Percentiles rank a stretch among this genome's conserved stretches.
phyloP scores from a whole-genome alignment of 768 basidiomycete species.

The Neoboletus magnificus region DNA sequence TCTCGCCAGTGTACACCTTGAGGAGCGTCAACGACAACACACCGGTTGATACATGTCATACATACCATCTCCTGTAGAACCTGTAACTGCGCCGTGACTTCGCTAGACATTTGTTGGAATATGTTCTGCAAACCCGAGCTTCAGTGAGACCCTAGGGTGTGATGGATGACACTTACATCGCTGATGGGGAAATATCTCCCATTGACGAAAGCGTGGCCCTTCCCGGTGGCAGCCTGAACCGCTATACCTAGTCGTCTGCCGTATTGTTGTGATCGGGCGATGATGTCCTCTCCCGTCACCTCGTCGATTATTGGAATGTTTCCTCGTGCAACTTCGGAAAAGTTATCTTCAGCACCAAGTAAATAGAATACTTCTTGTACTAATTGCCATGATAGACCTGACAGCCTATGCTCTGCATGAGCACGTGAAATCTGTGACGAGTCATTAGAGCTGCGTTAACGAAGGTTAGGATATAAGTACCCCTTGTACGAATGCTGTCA shows the following conservation, averaged over 20 bases:
- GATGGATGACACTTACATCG: conserved; percentile 50
- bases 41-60: not conserved
- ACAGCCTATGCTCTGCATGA: conserved; percentile 31
- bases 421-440: conserved; percentile 37
- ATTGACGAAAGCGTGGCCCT: conserved; percentile 82
- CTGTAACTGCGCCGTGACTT: conserved; percentile 56
- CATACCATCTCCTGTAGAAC: conserved; percentile 73
- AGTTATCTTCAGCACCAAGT: conserved; percentile 35
- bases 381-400: conserved; percentile 42
- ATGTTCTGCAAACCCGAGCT: conserved; percentile 13
- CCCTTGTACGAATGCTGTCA: conserved; percentile 57
- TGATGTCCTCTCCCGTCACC: conserved; percentile 26
- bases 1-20: conserved; percentile 55
- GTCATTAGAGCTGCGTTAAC: conserved; percentile 1
- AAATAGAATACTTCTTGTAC: conserved; percentile 40
- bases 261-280: conserved; percentile 53
- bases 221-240: conserved; percentile 28
- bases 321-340: conserved; percentile 40
- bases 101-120: conserved; percentile 34
- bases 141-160: not conserved
- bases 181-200: conserved; percentile 73
- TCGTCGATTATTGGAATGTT: conserved; percentile 25
- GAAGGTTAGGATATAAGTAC: conserved; percentile 32
- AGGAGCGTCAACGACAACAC: not conserved
- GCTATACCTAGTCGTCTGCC: conserved; percentile 54